Percentiles rank a stretch among this genome's conserved stretches.
Conservation (phyloP, 495 filamentous ascomycete species). For the Aspergillus mulundensis region DNA sequence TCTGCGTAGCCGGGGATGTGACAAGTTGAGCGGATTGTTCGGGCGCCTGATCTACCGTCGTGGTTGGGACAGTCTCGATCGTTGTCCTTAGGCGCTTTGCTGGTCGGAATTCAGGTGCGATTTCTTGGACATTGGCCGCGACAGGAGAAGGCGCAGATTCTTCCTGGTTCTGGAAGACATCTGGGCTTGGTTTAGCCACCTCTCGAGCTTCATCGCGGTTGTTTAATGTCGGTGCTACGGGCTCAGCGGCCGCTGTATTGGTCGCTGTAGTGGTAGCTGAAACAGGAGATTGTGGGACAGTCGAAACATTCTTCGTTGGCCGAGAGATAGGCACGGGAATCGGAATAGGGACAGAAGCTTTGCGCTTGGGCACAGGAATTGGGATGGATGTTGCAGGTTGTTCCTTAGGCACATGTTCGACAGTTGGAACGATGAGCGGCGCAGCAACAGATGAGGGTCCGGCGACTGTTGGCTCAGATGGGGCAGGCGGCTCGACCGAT, state of each 20-base stretch:
- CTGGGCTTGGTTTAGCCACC: not conserved
- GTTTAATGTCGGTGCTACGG: not conserved
- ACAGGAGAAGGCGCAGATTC: not conserved
- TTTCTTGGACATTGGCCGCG: constrained; percentile 1
- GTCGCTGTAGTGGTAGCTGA: constrained; percentile 6
- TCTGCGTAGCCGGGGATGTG: constrained; percentile 23
- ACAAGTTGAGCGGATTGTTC: constrained; percentile 6
- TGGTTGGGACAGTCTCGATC: constrained; percentile 2
- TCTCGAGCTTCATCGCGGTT: not conserved
- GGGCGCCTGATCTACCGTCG: not conserved
- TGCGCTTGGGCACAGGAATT: constrained; percentile 30
- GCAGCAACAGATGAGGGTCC: constrained; percentile 5
- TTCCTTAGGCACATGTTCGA: constrained; percentile 1
- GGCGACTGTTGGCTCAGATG: constrained; percentile 15
- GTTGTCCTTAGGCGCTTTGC: constrained; percentile 21
- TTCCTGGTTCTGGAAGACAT: not conserved
- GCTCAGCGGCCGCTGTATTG: constrained; percentile 4
- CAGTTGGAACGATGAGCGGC: not conserved
- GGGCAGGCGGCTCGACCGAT: constrained; percentile 20
- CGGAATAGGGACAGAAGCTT: constrained; percentile 21
- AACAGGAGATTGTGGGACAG: constrained; percentile 7
- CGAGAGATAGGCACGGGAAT: constrained; percentile 1
- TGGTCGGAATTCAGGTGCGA: constrained; percentile 19
- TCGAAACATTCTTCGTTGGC: constrained; percentile 12
- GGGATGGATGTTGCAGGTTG: constrained; percentile 24